A percentile compares a stretch with the other conserved stretches of the same genome.
These are phyloP conservation scores for Rosa hybrid DNA, from an alignment of 331 rosid species.

Conservation along the genomic window DNA sequence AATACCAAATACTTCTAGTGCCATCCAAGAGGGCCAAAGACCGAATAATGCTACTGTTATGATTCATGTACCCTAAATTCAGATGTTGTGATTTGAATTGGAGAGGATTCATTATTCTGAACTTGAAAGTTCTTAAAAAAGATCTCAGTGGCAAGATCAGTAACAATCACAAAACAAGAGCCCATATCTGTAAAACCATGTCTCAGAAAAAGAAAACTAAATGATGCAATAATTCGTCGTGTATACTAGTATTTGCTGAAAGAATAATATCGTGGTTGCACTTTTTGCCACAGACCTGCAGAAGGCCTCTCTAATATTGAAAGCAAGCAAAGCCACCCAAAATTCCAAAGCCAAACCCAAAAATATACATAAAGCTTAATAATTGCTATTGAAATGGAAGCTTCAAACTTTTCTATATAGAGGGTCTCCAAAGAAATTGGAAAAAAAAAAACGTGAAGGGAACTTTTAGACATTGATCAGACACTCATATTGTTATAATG, in stretches of 20 bases:
- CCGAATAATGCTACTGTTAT: too few relatives aligned
- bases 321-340: neutral
- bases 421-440: neutral
- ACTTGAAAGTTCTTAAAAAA: neutral
- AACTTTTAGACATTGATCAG: neutral
- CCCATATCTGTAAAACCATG: neutral
- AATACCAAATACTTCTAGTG: too few relatives aligned
- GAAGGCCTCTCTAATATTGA: neutral
- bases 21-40: too few relatives aligned
- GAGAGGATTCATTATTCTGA: too few relatives aligned
- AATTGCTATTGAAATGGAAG: neutral
- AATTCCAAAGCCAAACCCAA: neutral
- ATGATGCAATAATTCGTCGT: neutral
- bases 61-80: too few relatives aligned
- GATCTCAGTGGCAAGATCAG: neutral
- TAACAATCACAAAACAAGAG: neutral
- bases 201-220: neutral
- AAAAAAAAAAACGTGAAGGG: neutral
- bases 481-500: neutral
- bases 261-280: neutral
- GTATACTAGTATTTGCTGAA: neutral
- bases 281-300: neutral
- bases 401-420: neutral
- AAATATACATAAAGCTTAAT: neutral
- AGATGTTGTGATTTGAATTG: too few relatives aligned